Conservation (phyloP, 192 early-diverging fungal genomes). For the Gonapodya prolifera region DNA sequence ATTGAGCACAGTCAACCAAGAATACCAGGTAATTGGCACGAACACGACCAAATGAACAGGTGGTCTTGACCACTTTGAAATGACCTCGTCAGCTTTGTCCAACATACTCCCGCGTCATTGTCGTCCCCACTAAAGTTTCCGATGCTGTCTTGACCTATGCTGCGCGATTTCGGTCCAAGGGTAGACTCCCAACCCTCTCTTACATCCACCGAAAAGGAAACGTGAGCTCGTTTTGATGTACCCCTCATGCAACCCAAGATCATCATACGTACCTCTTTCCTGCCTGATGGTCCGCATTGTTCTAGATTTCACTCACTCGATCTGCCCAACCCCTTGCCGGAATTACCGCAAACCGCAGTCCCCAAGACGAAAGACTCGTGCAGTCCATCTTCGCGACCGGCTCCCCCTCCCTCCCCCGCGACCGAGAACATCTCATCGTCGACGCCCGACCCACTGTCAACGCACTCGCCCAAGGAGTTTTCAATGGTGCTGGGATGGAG, state of each 20-base stretch:
- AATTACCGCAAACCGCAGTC: conserved; percentile 82
- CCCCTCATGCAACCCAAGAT: background rate
- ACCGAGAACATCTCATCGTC: conserved; percentile 62
- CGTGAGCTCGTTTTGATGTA: conserved; percentile 35
- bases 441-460: conserved; percentile 94
- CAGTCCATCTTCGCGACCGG: conserved; percentile 74
- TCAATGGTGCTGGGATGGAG: conserved; percentile 90
- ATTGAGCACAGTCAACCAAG: conserved; percentile 56
- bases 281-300: background rate
- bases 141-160: conserved; percentile 83
- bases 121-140: conserved; percentile 76
- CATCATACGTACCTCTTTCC: background rate
- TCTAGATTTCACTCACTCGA: conserved; percentile 66
- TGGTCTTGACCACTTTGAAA: conserved; percentile 7
- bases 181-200: conserved; percentile 73
- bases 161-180: conserved; percentile 78
- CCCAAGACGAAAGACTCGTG: conserved; percentile 94
- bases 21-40: conserved; percentile 43
- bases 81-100: conserved; percentile 51
- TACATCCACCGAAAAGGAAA: conserved; percentile 76
- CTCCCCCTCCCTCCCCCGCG: conserved; percentile 20
- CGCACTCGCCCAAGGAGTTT: conserved; percentile 80
- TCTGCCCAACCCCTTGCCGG: conserved; percentile 93
- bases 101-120: conserved; percentile 74
- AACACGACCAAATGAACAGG: background rate